Base-by-base conservation (phyloP, 805 yeast species). In the Hanseniaspora jakobsenii region DNA sequence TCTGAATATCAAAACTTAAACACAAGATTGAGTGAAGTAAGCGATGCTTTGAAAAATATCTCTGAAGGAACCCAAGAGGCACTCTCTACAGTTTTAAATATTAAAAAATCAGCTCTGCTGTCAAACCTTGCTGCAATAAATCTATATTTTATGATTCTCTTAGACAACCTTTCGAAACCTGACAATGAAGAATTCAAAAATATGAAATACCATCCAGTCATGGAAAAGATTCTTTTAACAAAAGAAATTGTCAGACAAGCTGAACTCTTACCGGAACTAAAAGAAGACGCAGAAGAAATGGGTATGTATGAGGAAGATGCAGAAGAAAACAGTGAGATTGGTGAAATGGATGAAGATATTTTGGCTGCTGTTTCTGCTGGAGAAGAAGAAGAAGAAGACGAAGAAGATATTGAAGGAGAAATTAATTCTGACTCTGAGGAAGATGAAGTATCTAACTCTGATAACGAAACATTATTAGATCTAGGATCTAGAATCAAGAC, bases 201-300 rank as follows among this genome's bases (percentile, higher is more conserved):
- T 9, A 77, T 87, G 80, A 85, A 84, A 53, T 93, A 84, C 46
- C 89, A 81, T 52, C 81, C 89, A 2, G 79, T 89, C 2, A 89
- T 91, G 95, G 86, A 83, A 55, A 73, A 81, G 23, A 78, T 89
- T 27, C 65, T 89, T 44, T 77, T 81, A 43, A 70, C 91, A 2
- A 72, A 93, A 52, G 95, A 89, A 56, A 70, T 83, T 14, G 87
- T 95, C 95, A 73, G 91, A 57, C 87, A 81, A 54, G 94, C 93
- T 4, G 68, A 64, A 37, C 73, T 66, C 49, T 57, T 78, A 28
- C 72, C 71, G 12, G 67, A 55, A 28, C 52, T 54, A 23, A 31
- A 50, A 27, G 55, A 45, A 4, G 44, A 49, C 8, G 28, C 32
- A 17, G 19, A 48, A 49, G 47, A 45, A 35, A 64, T 58, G 45